Evolutionary conservation across 257 asterid genomes (phyloP), one percentile per base, ranked within the genome.

Genomic region (Solanum virginianum): DNA sequence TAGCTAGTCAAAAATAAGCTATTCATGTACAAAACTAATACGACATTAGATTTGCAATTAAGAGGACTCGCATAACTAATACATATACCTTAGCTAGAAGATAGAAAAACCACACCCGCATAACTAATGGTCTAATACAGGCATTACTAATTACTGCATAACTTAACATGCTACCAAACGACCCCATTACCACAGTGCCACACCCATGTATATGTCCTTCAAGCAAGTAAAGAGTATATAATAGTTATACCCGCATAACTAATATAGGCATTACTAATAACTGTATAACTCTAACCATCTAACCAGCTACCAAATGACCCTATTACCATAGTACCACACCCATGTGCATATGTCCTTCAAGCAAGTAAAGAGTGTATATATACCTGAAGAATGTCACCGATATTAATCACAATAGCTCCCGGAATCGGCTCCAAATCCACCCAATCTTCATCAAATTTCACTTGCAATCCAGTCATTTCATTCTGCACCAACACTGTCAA

Each of bases 381-480:
- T 86, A 90, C 92, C 93, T 90, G 91, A 54, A 90, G 90, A 47
- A 86, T 85, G 85, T 90, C 93, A 45, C 92, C 93, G 62, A 90
- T 85, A 47, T 90, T 90, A 49, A 90, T 84, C 18, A 90, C 85
- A 57, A 90, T 85, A 11, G 88, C 92, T 45, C 91, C 93, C 3
- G 71, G 87, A 10, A 89, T 84, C 6, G 93, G 93, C 70, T 89
- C 87, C 49, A 90, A 90, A 22, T 89, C 84, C 10, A 85, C 87
- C 93, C 93, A 90, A 7, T 89, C 83, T 1, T 89, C 90, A 22
- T 87, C 92, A 39, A 84, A 87, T 83, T 88, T 88, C 7, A 90
- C 92, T 82, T 90, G 92, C 91, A 90, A 88, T 8, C 92, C 93
- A 2, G 81, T 82, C 26, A 90, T 87, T 80, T 89, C 87, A 79